Conservation (phyloP, 305 asterid genomes). For the Fraxinus dipetala region DNA sequence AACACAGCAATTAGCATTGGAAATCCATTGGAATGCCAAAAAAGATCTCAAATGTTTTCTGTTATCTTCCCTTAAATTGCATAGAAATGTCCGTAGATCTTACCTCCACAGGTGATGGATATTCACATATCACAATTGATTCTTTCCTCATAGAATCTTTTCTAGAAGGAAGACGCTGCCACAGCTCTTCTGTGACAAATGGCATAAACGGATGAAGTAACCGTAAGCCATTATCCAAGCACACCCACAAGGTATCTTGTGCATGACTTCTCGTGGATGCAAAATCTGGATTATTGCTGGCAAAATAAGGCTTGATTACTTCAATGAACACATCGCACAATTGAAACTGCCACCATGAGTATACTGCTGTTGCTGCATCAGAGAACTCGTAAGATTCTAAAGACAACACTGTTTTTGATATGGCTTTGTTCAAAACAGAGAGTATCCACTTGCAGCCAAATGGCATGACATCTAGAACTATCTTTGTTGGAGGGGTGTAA, state of each 20-base stretch:
- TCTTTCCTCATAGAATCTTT: constrained; percentile 55
- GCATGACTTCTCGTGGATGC: constrained; percentile 55
- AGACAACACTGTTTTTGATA: constrained; percentile 59
- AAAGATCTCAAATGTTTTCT: too few relatives aligned
- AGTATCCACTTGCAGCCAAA: constrained; percentile 95
- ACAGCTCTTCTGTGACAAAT: constrained; percentile 82
- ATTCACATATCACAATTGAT: constrained; percentile 78
- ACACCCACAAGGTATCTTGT: constrained; percentile 84
- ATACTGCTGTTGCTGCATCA: constrained; percentile 77
- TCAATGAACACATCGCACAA: constrained; percentile 89
- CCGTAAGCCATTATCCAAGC: constrained; percentile 76
- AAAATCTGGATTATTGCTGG: constrained; percentile 42
- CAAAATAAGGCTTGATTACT: constrained; percentile 80
- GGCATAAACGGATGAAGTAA: constrained; percentile 98
- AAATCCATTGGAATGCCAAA: neutral
- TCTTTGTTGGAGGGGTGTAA: constrained; percentile 60
- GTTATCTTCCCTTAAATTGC: neutral
- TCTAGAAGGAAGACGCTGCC: constrained; percentile 90
- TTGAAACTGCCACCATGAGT: constrained; percentile 86
- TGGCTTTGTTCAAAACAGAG: constrained; percentile 81
- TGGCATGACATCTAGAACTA: constrained; percentile 62
- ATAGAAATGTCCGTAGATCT: constrained; percentile 13
- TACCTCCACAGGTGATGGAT: constrained; percentile 73
- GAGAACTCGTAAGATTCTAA: constrained; percentile 77
- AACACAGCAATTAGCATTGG: neutral